These are phyloP conservation scores for Lactarius sp. DNA, from an alignment of 768 basidiomycete genomes.

Conservation along the genomic window DNA sequence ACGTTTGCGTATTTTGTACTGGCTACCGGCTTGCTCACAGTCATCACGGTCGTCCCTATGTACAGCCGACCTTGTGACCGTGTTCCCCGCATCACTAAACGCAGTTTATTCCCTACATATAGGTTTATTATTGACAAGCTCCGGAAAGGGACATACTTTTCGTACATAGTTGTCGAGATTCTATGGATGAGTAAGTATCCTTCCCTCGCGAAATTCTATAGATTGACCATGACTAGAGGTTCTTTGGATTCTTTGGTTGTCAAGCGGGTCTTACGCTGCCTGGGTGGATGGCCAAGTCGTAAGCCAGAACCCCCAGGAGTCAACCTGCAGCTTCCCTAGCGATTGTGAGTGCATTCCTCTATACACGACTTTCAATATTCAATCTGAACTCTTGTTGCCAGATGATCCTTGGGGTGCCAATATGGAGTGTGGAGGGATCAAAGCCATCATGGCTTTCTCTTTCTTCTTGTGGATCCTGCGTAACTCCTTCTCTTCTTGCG, in stretches of 20 bases:
- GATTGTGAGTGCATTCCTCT: neutral
- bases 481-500: constrained; percentile 22
- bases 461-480: constrained; percentile 37
- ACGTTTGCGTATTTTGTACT: too few relatives aligned
- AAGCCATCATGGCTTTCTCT: constrained; percentile 35
- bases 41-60: constrained; percentile 33
- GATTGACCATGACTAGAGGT: constrained; percentile 26
- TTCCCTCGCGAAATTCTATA: neutral
- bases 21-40: constrained; percentile 30
- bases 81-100: neutral
- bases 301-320: neutral
- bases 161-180: constrained; percentile 38
- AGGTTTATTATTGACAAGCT: constrained; percentile 36
- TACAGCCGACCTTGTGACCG: constrained; percentile 2
- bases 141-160: constrained; percentile 37
- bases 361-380: too few relatives aligned
- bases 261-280: constrained; percentile 33
- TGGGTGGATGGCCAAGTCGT: neutral
- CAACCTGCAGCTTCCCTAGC: constrained; percentile 18
- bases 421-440: constrained; percentile 30
- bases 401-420: too few relatives aligned
- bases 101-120: neutral
- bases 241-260: constrained; percentile 40
- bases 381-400: neutral
- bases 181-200: constrained; percentile 35